Evolutionary conservation across 1,284 basidiomycete species (phyloP).

Genomic region (Malassezia arunalokei): DNA sequence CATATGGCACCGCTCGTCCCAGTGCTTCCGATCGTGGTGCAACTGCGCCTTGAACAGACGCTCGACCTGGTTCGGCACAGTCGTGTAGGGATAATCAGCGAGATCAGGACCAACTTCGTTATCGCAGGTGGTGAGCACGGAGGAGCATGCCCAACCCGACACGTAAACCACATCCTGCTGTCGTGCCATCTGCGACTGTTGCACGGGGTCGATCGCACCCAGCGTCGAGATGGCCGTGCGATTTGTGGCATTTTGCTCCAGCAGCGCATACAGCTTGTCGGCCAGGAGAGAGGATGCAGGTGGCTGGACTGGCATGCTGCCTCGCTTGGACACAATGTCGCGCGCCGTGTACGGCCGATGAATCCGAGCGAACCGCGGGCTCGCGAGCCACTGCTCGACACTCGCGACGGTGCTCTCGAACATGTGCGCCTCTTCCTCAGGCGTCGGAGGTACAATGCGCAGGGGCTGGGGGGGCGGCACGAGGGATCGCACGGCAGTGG

Average conservation of each 20-base stretch:
- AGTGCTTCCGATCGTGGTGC: conserved; percentile 55
- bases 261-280: conserved; percentile 64
- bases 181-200: conserved; percentile 93
- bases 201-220: conserved; percentile 62
- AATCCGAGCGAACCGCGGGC: conserved; percentile 61
- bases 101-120: conserved; percentile 90
- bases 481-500: conserved; percentile 48
- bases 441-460: conserved; percentile 57
- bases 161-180: conserved; percentile 90
- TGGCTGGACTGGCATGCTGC: conserved; percentile 65
- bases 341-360: conserved; percentile 66
- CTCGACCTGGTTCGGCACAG: conserved; percentile 56
- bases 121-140: conserved; percentile 58
- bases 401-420: conserved; percentile 58
- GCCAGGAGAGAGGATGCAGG: conserved; percentile 62
- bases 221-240: conserved; percentile 47
- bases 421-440: conserved; percentile 56
- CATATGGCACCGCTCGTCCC: conserved; percentile 53
- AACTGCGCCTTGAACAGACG: conserved; percentile 57
- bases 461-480: conserved; percentile 52
- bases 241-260: conserved; percentile 57
- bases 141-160: conserved; percentile 88
- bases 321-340: conserved; percentile 73
- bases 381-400: conserved; percentile 62
- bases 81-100: conserved; percentile 55